phyloP scores from a whole-genome alignment of 176 grass and related monocot species.

The Rhipidocladum racemiflorum region DNA sequence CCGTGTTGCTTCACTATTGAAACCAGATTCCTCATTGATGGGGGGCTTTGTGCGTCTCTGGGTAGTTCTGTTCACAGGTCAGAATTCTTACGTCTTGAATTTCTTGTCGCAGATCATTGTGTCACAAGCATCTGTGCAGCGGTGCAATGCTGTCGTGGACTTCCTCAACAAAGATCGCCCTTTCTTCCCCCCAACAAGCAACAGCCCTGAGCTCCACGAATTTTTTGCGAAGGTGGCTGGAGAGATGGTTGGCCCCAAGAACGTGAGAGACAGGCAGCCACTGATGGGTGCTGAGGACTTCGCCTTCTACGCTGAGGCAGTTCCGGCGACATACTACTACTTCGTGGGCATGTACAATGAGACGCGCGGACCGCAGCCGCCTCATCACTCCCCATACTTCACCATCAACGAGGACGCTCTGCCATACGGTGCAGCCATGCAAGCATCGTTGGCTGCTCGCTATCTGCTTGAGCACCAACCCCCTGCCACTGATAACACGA shows the following conservation, averaged over 20 bases:
- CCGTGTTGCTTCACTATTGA: background rate
- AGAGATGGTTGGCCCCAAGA: constrained; percentile 56
- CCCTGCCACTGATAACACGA: background rate
- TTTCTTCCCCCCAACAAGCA: constrained; percentile 74
- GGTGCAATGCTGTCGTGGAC: constrained; percentile 70
- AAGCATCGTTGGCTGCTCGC: constrained; percentile 59
- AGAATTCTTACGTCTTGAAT: background rate
- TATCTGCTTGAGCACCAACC: constrained; percentile 62
- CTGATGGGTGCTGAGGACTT: constrained; percentile 88
- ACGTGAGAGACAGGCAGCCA: constrained; percentile 61
- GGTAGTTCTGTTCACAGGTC: background rate
- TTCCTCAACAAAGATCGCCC: constrained; percentile 49
- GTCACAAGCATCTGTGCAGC: constrained; percentile 83
- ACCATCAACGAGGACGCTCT: constrained; percentile 67
- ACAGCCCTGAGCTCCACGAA: constrained; percentile 53
- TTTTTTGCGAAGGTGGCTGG: constrained; percentile 59
- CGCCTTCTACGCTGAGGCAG: constrained; percentile 54
- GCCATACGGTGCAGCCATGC: constrained; percentile 68
- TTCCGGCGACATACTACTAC: constrained; percentile 74
- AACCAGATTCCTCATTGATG: background rate
- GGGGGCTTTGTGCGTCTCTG: background rate
- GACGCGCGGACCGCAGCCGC: background rate
- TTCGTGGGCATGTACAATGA: constrained; percentile 67
- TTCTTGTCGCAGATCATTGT: constrained; percentile 69
- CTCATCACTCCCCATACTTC: constrained; percentile 67